Evolutionary conservation across 768 basidiomycete species (phyloP), one percentile per base, ranked within the genome.

Genomic region (Cystofilobasidium ferigula): DNA sequence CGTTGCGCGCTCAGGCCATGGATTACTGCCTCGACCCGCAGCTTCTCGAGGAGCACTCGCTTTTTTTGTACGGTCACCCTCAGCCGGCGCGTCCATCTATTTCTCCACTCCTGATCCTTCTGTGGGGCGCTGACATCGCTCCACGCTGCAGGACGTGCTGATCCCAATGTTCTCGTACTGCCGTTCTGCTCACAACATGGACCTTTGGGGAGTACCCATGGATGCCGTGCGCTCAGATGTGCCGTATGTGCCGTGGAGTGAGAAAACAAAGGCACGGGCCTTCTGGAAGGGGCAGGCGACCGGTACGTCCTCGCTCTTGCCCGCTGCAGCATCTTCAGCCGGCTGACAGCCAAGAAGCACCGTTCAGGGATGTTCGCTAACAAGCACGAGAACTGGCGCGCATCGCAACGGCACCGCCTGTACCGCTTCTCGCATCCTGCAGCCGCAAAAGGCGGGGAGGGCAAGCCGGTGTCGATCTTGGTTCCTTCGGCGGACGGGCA

Each of bases 281-380:
- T 61, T 36, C 38, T 67, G 65, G 65, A 34, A 59, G 7, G 65
- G 65, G n/a, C 48, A 61, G 60, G 59, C 48, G 28, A 67, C 65
- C 20, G 64, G 64, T 64, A 24, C 20, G 63, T 34, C 24, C 7
- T 24, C 18, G n/a, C 16, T 61, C 22, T 57, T 36, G 18, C n/a
- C 32, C 30, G 34, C 13, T 40, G n/a, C n/a, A 16, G 26, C 57
- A n/a, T 18, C 34, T 34, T 59, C 36, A 28, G n/a, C n/a, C n/a
- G n/a, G n/a, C n/a, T n/a, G n/a, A n/a, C n/a, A n/a, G n/a, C n/a
- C n/a, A n/a, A n/a, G n/a, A n/a, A n/a, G n/a, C n/a, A n/a, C 40
- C 16, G 26, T 22, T 28, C 30, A 64, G 63, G 63, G 22, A 35
- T 67, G 47, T 40, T 54, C 20, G 65, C 59, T 2, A 34, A 36